A percentile compares a stretch with the other conserved stretches of the same genome.
Evolutionary conservation across 805 yeast species (phyloP).

Genomic region (Candida sithepensis): DNA sequence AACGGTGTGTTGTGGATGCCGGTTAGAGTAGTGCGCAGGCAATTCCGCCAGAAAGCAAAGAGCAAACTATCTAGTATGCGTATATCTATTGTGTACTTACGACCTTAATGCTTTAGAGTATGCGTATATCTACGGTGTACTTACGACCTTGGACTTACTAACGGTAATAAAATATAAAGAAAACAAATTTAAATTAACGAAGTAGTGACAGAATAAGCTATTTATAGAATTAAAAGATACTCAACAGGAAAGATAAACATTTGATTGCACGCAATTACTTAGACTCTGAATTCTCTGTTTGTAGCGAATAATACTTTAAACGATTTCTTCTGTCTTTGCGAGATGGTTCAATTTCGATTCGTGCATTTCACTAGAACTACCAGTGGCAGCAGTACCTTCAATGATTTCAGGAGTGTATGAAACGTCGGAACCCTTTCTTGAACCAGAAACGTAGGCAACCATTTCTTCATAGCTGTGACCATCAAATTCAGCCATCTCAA

Average conservation of each 20-base stretch:
- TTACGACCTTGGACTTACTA: too few species aligned
- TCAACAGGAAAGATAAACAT: too few species aligned
- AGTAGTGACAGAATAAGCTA: neutral
- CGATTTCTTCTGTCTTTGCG: slow-evolving; percentile 16
- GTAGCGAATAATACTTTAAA: slow-evolving; percentile 7
- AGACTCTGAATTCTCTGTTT: too few species aligned
- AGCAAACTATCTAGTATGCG: too few species aligned
- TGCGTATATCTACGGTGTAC: too few species aligned
- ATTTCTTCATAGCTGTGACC: slow-evolving; percentile 24
- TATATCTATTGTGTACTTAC: too few species aligned
- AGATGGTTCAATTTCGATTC: slow-evolving; percentile 13
- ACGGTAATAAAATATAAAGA: too few species aligned
- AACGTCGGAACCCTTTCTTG: slow-evolving; percentile 12
- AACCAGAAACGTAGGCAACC: slow-evolving; percentile 4
- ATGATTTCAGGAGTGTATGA: slow-evolving; percentile 6
- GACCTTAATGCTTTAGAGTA: too few species aligned
- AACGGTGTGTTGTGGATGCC: too few species aligned
- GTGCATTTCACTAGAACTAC: slow-evolving; percentile 16
- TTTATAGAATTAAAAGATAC: neutral
- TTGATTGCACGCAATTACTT: neutral
- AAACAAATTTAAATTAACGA: neutral
- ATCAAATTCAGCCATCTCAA: slow-evolving; percentile 49
- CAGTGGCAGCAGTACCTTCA: slow-evolving; percentile 9
- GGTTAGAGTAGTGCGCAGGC: too few species aligned
- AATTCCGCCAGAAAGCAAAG: too few species aligned